A percentile compares a stretch with the other conserved stretches of the same genome.
Evolutionary conservation across 2,329 filamentous ascomycete genomes (phyloP).

Genomic region (Cladophialophora exuberans): DNA sequence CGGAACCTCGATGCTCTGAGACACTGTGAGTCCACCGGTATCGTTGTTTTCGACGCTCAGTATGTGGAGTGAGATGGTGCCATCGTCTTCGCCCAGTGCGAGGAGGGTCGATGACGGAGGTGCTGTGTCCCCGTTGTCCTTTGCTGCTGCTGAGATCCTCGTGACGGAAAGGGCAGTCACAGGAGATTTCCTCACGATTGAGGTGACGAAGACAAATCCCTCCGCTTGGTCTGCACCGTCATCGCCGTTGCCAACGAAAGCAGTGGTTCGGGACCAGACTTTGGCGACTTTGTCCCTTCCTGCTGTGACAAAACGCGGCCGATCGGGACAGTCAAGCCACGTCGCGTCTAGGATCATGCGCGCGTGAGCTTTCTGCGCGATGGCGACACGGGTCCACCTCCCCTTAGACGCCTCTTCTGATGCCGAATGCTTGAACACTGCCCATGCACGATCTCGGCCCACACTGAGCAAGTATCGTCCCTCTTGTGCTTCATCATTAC

Average conservation of each 20-base stretch:
- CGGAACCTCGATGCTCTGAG: conserved; percentile 31
- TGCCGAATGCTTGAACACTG: conserved; percentile 65
- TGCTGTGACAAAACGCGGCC: conserved; percentile 75
- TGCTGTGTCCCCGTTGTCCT: too few species aligned
- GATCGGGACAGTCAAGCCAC: conserved; percentile 67
- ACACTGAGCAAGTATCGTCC: conserved; percentile 81
- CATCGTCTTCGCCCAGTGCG: conserved; percentile 53
- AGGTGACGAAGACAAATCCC: conserved; percentile 55
- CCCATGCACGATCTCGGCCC: conserved; percentile 89
- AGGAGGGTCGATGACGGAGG: conserved; percentile 37
- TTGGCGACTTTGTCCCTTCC: conserved; percentile 86
- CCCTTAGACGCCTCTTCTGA: conserved; percentile 32
- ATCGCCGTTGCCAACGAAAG: conserved; percentile 29
- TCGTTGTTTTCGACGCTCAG: conserved; percentile 37
- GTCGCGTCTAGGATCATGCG: conserved; percentile 89
- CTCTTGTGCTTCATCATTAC: conserved; percentile 54
- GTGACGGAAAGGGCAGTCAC: conserved; percentile 75
- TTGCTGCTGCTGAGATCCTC: conserved; percentile 24
- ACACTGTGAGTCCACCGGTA: conserved; percentile 29
- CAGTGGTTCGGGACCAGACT: conserved; percentile 60
- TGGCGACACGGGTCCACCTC: conserved; percentile 62
- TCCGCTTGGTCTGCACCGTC: conserved; percentile 16
- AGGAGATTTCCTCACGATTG: conserved; percentile 60
- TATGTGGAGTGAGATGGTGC: conserved; percentile 47
- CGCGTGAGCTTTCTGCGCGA: conserved; percentile 82